Percentiles rank a stretch among this genome's conserved stretches.
phyloP scores from a whole-genome alignment of 2,329 filamentous ascomycete genomes.

The Cladosporium sp. region DNA sequence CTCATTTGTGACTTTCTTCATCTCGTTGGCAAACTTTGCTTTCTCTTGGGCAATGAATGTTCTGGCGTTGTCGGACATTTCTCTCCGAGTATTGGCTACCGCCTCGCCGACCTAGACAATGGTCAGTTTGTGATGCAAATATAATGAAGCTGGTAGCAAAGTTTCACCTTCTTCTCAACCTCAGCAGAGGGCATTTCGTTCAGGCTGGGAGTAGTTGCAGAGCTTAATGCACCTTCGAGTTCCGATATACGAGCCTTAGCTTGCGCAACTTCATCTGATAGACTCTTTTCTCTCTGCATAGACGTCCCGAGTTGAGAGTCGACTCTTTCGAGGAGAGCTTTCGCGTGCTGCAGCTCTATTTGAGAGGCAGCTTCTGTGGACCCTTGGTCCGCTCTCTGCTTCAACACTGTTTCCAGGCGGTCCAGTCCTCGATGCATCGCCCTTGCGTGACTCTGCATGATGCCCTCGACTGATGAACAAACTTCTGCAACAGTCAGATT shows the following conservation, averaged over 20 bases:
- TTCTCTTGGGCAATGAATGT: slow-evolving; percentile 5
- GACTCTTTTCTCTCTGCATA: background rate
- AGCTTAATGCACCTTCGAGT: background rate
- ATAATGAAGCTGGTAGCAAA: background rate
- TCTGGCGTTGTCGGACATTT: background rate
- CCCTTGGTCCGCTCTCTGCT: background rate
- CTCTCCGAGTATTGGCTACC: background rate
- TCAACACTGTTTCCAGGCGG: background rate
- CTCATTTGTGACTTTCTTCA: background rate
- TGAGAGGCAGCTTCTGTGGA: background rate
- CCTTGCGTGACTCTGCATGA: background rate
- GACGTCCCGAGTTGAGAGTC: background rate
- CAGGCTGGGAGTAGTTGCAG: background rate
- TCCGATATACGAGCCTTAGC: background rate
- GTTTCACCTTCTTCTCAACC: background rate
- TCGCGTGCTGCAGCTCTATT: background rate
- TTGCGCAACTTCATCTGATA: background rate
- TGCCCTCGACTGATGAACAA: background rate
- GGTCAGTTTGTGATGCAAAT: background rate
- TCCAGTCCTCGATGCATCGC: background rate
- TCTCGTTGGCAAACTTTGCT: background rate
- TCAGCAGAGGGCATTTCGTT: background rate
- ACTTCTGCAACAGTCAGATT: background rate
- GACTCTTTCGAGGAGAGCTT: background rate
- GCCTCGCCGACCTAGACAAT: background rate